Evolutionary conservation across 441 rosid genomes (phyloP), one percentile per base, ranked within the genome.

Genomic region (California macrophylla): DNA sequence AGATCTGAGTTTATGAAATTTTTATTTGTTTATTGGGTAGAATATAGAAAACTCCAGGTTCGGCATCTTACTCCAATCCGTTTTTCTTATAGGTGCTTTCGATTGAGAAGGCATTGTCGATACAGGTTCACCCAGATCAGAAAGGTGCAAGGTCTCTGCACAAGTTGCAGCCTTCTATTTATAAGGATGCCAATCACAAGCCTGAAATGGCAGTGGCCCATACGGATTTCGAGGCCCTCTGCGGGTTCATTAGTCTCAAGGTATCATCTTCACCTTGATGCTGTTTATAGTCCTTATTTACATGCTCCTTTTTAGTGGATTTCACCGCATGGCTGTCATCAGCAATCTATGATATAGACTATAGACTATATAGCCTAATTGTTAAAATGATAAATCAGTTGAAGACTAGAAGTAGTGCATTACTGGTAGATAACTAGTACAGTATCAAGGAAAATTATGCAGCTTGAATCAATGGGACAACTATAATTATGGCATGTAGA

Each of bases 191-290:
- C 0, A 78, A 78, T 75, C 79, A 81, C 78, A 75, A 81, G 72
- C 79, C 79, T 24, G 84, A 78, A 74, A 78, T 81, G 79, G 78
- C 84, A 23, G 69, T 75, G 76, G 78, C 81, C 20, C 34, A 77
- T 15, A 75, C 81, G 4, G 73, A 80, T 30, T 77, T 75, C 50
- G 79, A 77, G 74, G 83, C 83, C 10, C 67, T 77, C 52, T 75
- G 81, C 66, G 81, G 83, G 38, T 75, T 80, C 50, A 65, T 77
- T 56, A 56, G 75, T 69, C 56, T 61, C 38, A 66, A 79, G 79
- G 82, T 79, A 68, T 52, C 61, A 20, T 20, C 26, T 52, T 2
- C 3, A 52, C 24, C 10, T 20, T 52, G 61, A 20, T 8, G 25
- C 20, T 52, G 50, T 58, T 38, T 20, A 20, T 52, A 18, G 25